Conservation (phyloP, 768 basidiomycete genomes). For the Leccinum incarnatum region DNA sequence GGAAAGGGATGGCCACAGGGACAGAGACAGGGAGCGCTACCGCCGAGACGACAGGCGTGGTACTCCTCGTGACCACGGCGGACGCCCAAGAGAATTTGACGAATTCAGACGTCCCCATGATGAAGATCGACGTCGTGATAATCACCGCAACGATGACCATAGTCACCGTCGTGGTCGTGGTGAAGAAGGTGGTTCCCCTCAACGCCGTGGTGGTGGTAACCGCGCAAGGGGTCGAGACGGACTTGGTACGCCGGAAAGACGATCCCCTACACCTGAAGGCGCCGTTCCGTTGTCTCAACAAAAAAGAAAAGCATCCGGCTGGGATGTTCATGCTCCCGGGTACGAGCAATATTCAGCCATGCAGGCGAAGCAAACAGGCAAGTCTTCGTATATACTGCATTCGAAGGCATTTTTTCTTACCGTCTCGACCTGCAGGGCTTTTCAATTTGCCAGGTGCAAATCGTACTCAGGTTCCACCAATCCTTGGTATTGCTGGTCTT, state of each 20-base stretch:
- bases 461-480: constrained; percentile 81
- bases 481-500: constrained; percentile 75
- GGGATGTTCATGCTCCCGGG: constrained; percentile 95
- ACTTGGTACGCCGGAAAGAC: constrained; percentile 67
- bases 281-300: constrained; percentile 79
- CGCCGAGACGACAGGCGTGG: constrained; percentile 53
- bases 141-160: constrained; percentile 43
- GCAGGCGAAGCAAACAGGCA: constrained; percentile 98
- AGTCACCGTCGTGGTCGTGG: constrained; percentile 30
- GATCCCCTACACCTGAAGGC: constrained; percentile 90
- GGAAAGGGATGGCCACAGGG: constrained; percentile 28
- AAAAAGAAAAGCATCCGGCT: constrained; percentile 85
- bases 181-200: constrained; percentile 41
- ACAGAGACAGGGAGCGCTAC: constrained; percentile 37
- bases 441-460: constrained; percentile 97
- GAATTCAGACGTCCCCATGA: constrained; percentile 45
- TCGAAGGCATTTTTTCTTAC: constrained; percentile 5
- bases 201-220: constrained; percentile 44
- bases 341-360: constrained; percentile 93
- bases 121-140: constrained; percentile 50
- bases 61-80: constrained; percentile 43
- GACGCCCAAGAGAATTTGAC: constrained; percentile 46
- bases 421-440: constrained; percentile 54
- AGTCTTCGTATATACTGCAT: constrained; percentile 11
- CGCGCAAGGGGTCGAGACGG: constrained; percentile 48